phyloP scores from a whole-genome alignment of 2,329 filamentous ascomycete species.

The Ascosphaera apis region DNA sequence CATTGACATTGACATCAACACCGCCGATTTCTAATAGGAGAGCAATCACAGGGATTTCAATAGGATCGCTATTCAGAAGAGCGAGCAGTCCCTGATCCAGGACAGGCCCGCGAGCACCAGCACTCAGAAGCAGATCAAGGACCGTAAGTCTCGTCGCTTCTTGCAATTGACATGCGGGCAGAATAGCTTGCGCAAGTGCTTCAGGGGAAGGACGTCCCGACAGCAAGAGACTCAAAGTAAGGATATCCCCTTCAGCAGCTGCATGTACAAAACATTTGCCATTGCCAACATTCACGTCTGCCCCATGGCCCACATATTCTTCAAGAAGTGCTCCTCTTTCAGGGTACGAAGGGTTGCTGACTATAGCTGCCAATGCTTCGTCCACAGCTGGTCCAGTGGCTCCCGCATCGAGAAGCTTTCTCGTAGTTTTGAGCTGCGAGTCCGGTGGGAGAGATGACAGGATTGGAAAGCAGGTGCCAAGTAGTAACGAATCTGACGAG shows the following conservation, averaged over 20 bases:
- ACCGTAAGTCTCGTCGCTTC: slow-evolving; percentile 5
- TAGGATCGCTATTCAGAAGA: slow-evolving; percentile 4
- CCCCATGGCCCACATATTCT: slow-evolving; percentile 5
- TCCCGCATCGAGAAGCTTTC: slow-evolving; percentile 5
- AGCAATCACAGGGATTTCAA: slow-evolving; percentile 5
- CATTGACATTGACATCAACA: slow-evolving; percentile 5
- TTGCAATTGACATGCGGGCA: slow-evolving; percentile 3
- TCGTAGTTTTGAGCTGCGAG: slow-evolving; percentile 3
- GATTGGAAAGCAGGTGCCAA: slow-evolving; percentile 4
- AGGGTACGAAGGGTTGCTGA: slow-evolving; percentile 2
- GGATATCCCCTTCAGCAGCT: slow-evolving; percentile 4
- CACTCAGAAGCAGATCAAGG: slow-evolving; percentile 5
- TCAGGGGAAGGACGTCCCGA: slow-evolving; percentile 4
- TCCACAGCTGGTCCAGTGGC: slow-evolving; percentile 5
- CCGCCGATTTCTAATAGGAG: slow-evolving; percentile 6
- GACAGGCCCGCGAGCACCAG: slow-evolving; percentile 5
- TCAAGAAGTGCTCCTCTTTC: slow-evolving; percentile 5
- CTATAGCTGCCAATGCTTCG: slow-evolving; percentile 2
- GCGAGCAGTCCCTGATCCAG: slow-evolving; percentile 5
- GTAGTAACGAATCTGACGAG: slow-evolving; percentile 4
- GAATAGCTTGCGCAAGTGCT: slow-evolving; percentile 5
- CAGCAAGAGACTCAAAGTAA: slow-evolving; percentile 5
- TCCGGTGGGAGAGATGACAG: slow-evolving; percentile 2
- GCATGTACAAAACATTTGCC: slow-evolving; percentile 6
- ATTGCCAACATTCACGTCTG: slow-evolving; percentile 4